Evolutionary conservation across 352 stramenopile genomes (phyloP).

Genomic region (Globisporangium paddicum): DNA sequence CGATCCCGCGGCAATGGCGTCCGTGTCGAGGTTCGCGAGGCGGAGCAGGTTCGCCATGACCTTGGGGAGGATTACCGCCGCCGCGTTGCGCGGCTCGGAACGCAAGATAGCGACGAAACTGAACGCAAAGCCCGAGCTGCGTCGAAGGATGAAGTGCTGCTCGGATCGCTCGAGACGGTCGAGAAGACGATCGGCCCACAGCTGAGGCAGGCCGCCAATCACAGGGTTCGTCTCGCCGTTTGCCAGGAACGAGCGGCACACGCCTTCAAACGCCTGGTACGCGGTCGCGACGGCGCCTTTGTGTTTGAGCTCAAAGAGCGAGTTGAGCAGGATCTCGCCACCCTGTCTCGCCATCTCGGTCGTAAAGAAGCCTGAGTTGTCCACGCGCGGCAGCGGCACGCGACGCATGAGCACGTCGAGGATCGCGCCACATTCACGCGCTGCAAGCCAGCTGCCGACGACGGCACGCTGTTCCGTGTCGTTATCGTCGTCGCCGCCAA

Average conservation of each 20-base stretch:
- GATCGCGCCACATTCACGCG: conserved; percentile 76
- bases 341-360: conserved; percentile 45
- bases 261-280: conserved; percentile 79
- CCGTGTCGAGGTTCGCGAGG: conserved; percentile 56
- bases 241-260: conserved; percentile 76
- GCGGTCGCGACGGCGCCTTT: conserved; percentile 83
- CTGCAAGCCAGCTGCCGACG: conserved; percentile 82
- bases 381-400: conserved; percentile 35
- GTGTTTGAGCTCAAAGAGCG: conserved; percentile 87
- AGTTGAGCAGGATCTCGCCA: conserved; percentile 74
- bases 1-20: conserved; percentile 24
- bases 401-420: conserved; percentile 71
- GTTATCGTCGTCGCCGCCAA: conserved; percentile 37
- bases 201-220: conserved; percentile 47
- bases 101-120: conserved; percentile 86
- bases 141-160: conserved; percentile 86
- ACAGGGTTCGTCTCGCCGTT: conserved; percentile 49
- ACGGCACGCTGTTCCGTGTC: conserved; percentile 74
- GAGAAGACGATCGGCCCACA: conserved; percentile 76
- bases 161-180: conserved; percentile 66
- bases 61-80: conserved; percentile 66
- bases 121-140: conserved; percentile 85
- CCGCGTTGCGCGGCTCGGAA: conserved; percentile 78
- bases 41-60: conserved; percentile 69
- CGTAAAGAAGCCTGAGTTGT: conserved; percentile 33